Evolutionary conservation across 768 basidiomycete genomes (phyloP), one percentile per base, ranked within the genome.

Genomic region (Xerocomus potaroensis): DNA sequence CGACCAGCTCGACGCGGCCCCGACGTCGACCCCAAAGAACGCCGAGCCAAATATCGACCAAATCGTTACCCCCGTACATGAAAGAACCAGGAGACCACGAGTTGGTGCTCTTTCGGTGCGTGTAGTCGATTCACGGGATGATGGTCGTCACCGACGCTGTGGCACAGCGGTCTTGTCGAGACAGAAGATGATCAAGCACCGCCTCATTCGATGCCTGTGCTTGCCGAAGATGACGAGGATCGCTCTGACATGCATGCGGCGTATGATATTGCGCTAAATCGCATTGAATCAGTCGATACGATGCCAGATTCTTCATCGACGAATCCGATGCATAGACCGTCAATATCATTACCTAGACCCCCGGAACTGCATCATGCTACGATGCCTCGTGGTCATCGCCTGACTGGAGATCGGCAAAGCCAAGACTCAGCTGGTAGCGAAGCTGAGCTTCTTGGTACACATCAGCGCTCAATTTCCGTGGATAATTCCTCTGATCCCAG

Each of bases 81-180:
- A 89, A 89, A 65, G 88, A 91, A 50, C 87, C 89, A 0, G 88
- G 87, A 14, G 89, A 89, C 39, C 73, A 83, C 31, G 89, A 91
- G 61, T 72, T 91, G 23, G 89, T 91, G 5, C 79, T 91, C 42
- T 71, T 66, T 35, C 63, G 75, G 76, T 78, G 49, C 52, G 71
- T 44, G 22, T 36, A 19, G 26, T 15, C n/a, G 6, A 26, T 33
- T 34, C 10, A 18, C n/a, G n/a, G 6, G n/a, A 7, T 18, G n/a
- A 27, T 22, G 32, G 21, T 49, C 24, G 26, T 45, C 29, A 22
- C 32, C 19, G 34, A 41, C 26, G n/a, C 10, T 21, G 9, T 47
- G 18, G 2, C 24, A 34, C 48, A 66, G 67, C 8, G 67, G 55
- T 5, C 65, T 65, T 26, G 36, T 31, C n/a, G 65, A 60, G 0